These are phyloP conservation scores for Starmera amethionina DNA, from an alignment of 805 yeast species.

Conservation along the genomic window DNA sequence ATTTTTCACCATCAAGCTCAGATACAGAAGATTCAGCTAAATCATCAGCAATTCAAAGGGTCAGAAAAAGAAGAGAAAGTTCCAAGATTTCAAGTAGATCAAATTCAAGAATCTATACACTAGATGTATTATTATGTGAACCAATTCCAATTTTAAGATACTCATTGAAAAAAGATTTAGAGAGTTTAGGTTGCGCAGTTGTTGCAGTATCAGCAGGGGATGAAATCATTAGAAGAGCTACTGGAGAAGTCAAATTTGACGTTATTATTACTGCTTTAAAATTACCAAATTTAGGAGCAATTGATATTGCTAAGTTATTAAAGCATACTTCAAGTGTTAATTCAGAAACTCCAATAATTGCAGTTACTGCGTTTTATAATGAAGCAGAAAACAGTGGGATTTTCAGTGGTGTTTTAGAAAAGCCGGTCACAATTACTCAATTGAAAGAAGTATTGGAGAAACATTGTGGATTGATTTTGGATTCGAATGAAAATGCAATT, in stretches of 20 bases:
- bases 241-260: conserved; percentile 79
- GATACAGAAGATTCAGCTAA: conserved; percentile 51
- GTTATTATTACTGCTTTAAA: conserved; percentile 68
- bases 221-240: conserved; percentile 70
- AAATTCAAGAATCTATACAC: conserved; percentile 17
- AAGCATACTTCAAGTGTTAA: conserved; percentile 72
- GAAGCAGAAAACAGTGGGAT: conserved; percentile 42
- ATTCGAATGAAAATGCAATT: conserved; percentile 17
- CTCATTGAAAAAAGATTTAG: conserved; percentile 53
- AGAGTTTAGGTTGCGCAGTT: conserved; percentile 68
- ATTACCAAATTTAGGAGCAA: conserved; percentile 55
- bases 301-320: conserved; percentile 70
- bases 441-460: conserved; percentile 12
- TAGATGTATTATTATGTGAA: conserved; percentile 76
- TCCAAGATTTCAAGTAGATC: conserved; percentile 23
- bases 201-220: conserved; percentile 72
- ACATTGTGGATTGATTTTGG: conserved; percentile 16
- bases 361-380: conserved; percentile 58
- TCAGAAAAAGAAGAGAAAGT: conserved; percentile 45
- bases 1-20: conserved; percentile 44
- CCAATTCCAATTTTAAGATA: conserved; percentile 77
- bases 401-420: conserved; percentile 66
- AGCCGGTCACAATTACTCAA: conserved; percentile 37
- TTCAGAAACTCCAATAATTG: conserved; percentile 66
- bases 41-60: conserved; percentile 39